Conservation (phyloP, 495 filamentous ascomycete species). For the Penicillium pulvis region DNA sequence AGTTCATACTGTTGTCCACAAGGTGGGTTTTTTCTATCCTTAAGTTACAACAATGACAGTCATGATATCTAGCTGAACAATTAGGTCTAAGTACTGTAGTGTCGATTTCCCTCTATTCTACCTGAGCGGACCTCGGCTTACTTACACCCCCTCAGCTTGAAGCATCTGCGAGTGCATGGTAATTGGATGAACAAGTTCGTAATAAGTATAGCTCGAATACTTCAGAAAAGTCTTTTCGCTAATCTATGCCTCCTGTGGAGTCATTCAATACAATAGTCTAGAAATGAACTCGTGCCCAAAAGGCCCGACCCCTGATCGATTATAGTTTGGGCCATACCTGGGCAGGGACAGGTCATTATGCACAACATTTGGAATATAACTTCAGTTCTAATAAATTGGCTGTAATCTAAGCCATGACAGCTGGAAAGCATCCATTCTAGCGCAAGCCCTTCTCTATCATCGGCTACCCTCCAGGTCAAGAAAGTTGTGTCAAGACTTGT, state of each 20-base stretch:
- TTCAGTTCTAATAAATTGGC: background rate
- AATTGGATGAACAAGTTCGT: no score
- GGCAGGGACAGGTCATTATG: background rate
- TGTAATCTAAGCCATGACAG: background rate
- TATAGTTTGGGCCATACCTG: background rate
- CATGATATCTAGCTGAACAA: no score
- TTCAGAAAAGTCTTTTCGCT: no score
- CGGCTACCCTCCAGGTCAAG: no score
- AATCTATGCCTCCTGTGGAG: no score
- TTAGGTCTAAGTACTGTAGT: no score
- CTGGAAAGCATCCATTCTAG: background rate
- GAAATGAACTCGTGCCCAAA: background rate
- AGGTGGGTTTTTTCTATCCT: no score
- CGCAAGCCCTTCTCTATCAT: background rate
- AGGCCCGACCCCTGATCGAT: background rate
- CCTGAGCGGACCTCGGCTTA: constrained; percentile 9
- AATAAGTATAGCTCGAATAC: no score
- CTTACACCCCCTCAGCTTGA: background rate
- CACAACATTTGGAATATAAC: background rate
- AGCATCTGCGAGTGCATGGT: no score
- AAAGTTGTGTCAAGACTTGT: no score
- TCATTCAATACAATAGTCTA: no score
- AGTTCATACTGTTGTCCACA: constrained; percentile 46
- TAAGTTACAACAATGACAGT: no score
- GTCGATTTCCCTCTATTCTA: constrained; percentile 6